A percentile compares a stretch with the other conserved stretches of the same genome.
phyloP scores from a whole-genome alignment of 305 asterid genomes.

The Withania somnifera region DNA sequence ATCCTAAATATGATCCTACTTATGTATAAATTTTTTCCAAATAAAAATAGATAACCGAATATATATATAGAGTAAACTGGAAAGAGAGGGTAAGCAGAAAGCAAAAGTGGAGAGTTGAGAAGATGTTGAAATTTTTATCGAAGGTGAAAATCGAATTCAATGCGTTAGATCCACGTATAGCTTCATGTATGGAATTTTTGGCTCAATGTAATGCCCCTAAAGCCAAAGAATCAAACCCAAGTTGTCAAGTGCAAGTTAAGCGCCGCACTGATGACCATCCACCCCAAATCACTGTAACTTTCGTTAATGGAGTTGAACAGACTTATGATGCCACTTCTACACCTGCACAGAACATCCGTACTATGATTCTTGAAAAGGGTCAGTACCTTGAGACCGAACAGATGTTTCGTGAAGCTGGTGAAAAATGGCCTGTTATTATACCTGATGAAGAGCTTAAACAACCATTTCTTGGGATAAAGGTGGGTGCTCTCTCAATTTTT shows the following conservation, averaged over 20 bases:
- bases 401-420: slow-evolving; percentile 86
- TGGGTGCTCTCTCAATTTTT: background rate
- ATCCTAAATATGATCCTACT: too few species aligned
- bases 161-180: slow-evolving; percentile 73
- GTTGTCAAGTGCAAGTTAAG: slow-evolving; percentile 77
- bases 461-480: slow-evolving; percentile 74
- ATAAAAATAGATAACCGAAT: background rate
- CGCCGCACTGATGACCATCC: slow-evolving; percentile 88
- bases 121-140: slow-evolving; percentile 83
- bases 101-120: background rate
- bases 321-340: slow-evolving; percentile 73
- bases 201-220: slow-evolving; percentile 89
- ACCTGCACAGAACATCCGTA: slow-evolving; percentile 71
- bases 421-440: slow-evolving; percentile 83
- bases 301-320: slow-evolving; percentile 75
- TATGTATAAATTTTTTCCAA: too few species aligned
- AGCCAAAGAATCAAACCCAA: slow-evolving; percentile 81
- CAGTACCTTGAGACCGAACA: slow-evolving; percentile 77
- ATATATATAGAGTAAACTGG: background rate
- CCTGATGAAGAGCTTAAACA: slow-evolving; percentile 53
- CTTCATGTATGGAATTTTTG: slow-evolving; percentile 85
- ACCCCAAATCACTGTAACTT: slow-evolving; percentile 81
- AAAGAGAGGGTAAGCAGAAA: background rate
- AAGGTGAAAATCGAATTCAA: slow-evolving; percentile 87
- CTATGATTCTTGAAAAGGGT: slow-evolving; percentile 77